Evolutionary conservation across 805 yeast genomes (phyloP).

Genomic region (Kuraishia molischiana): DNA sequence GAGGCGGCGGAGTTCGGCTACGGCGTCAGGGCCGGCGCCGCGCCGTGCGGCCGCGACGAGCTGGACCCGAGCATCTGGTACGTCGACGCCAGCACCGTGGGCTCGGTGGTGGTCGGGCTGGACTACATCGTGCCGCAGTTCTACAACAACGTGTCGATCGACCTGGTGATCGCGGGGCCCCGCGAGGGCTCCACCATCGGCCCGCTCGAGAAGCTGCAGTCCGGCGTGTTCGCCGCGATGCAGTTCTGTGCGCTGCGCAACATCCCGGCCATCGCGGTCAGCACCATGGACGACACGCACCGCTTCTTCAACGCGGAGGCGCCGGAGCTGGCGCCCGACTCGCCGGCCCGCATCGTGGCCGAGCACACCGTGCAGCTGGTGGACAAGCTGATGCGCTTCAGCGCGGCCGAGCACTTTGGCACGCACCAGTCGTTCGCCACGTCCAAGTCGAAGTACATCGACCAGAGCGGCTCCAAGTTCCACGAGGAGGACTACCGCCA

Average conservation of each 20-base stretch:
- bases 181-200: slow-evolving; percentile 34
- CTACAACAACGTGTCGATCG: slow-evolving; percentile 27
- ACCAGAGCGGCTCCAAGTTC: slow-evolving; percentile 3
- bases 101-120: slow-evolving; percentile 30
- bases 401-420: slow-evolving; percentile 3
- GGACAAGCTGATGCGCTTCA: neutral
- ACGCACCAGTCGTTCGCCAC: slow-evolving; percentile 12
- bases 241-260: slow-evolving; percentile 11
- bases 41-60: slow-evolving; percentile 5
- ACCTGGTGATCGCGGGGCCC: slow-evolving; percentile 36
- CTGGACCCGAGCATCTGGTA: slow-evolving; percentile 27
- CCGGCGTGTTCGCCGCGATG: slow-evolving; percentile 10
- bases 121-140: slow-evolving; percentile 30
- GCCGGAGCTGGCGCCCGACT: neutral
- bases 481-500: slow-evolving; percentile 1
- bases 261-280: slow-evolving; percentile 14
- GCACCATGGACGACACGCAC: slow-evolving; percentile 1
- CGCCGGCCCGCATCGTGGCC: slow-evolving; percentile 1
- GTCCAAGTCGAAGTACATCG: slow-evolving; percentile 7
- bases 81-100: slow-evolving; percentile 36
- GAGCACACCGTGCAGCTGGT: slow-evolving; percentile 9
- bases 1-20: slow-evolving; percentile 2
- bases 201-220: slow-evolving; percentile 15
- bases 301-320: neutral
- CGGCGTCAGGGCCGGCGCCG: slow-evolving; percentile 2